Evolutionary conservation across 108 stramenopile genomes (phyloP).

Genomic region (Aurantiochytrium sp.): DNA sequence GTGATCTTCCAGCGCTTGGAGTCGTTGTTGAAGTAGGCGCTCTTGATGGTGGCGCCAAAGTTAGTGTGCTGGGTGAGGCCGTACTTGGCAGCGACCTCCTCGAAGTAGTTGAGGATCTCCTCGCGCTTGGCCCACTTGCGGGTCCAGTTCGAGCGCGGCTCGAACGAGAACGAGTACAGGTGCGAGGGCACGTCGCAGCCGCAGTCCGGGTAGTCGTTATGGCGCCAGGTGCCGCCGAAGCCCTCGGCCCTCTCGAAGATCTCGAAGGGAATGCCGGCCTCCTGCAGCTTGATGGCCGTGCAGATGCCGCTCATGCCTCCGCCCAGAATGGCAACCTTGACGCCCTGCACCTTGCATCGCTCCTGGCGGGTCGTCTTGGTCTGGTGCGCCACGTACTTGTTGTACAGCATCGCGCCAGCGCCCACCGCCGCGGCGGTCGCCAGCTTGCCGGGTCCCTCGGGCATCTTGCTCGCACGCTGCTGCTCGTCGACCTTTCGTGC

Average conservation of each 20-base stretch:
- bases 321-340: slow-evolving; percentile 22
- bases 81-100: slow-evolving; percentile 9
- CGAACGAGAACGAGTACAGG: slow-evolving; percentile 12
- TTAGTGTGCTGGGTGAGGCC: neutral
- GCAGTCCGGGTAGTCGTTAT: slow-evolving; percentile 5
- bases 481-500: neutral
- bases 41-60: neutral
- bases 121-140: slow-evolving; percentile 13
- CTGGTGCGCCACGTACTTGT: neutral
- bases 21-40: neutral
- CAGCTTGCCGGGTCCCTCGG: neutral
- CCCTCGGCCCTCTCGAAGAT: neutral
- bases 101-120: neutral
- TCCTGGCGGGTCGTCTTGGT: neutral
- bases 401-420: neutral
- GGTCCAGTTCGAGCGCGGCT: neutral
- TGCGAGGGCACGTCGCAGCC: neutral
- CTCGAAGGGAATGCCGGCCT: slow-evolving; percentile 24
- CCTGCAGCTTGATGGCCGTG: slow-evolving; percentile 16
- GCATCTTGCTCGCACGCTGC: neutral
- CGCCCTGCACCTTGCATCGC: neutral
- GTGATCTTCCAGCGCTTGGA: slow-evolving; percentile 10
- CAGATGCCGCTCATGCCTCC: slow-evolving; percentile 8
- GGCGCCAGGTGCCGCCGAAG: slow-evolving; percentile 28
- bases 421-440: neutral